These are phyloP conservation scores for Geotrichum candidum DNA, from an alignment of 1,139 yeast genomes.

Conservation along the genomic window DNA sequence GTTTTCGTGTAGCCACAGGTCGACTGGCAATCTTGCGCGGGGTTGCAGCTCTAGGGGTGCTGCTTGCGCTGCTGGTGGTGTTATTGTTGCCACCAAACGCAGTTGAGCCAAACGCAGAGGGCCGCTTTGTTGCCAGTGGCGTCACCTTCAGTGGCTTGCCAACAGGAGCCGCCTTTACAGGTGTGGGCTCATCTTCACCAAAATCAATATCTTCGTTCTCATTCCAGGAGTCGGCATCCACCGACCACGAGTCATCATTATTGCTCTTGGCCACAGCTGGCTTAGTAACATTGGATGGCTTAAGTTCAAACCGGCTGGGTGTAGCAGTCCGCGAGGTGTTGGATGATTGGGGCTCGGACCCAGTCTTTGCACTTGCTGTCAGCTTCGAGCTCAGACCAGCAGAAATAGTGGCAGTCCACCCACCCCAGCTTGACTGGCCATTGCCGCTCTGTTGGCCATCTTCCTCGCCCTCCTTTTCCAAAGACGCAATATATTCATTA, in stretches of 20 bases:
- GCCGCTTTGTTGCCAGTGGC: background rate
- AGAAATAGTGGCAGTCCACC: conserved; percentile 10
- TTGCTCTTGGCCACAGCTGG: background rate
- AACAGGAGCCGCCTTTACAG: background rate
- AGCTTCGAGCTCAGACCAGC: conserved; percentile 2
- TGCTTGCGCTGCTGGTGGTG: background rate
- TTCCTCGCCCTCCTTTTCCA: conserved; percentile 11
- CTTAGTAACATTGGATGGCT: background rate
- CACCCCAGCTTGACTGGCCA: conserved; percentile 8
- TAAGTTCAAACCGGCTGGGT: conserved; percentile 7
- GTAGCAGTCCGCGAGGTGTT: conserved; percentile 6
- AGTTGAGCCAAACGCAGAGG: conserved; percentile 10
- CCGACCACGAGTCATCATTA: conserved; percentile 10
- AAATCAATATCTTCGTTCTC: conserved; percentile 18
- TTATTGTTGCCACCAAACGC: background rate
- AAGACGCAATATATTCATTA: conserved; percentile 48
- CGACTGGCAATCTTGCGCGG: background rate
- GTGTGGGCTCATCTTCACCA: conserved; percentile 20
- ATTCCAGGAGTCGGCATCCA: conserved; percentile 3
- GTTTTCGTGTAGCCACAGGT: background rate
- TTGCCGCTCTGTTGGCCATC: background rate
- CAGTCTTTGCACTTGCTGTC: background rate
- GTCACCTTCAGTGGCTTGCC: background rate
- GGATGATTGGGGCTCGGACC: background rate
- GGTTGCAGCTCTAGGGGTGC: background rate